These are phyloP conservation scores for Saccharomycopsis malanga DNA, from an alignment of 805 yeast genomes.

Conservation along the genomic window DNA sequence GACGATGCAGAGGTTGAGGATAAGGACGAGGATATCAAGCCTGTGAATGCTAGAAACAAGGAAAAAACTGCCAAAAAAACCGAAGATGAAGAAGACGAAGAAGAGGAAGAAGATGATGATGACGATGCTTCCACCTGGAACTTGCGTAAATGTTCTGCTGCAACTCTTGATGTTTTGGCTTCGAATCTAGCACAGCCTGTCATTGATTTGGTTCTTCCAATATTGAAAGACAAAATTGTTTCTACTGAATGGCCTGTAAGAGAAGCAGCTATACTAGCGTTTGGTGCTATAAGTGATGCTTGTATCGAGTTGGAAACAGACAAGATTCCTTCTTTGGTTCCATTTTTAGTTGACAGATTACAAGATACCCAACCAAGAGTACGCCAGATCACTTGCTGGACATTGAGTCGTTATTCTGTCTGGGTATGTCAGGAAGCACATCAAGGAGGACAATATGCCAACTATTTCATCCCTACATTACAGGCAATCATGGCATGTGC, in stretches of 20 bases:
- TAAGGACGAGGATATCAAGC: slow-evolving; percentile 80
- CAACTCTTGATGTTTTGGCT: slow-evolving; percentile 80
- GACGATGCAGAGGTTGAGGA: slow-evolving; percentile 78
- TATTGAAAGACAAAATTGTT: slow-evolving; percentile 61
- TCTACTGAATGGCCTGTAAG: slow-evolving; percentile 80
- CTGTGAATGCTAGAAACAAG: slow-evolving; percentile 66
- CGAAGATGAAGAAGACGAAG: slow-evolving; percentile 56
- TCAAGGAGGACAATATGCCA: slow-evolving; percentile 53
- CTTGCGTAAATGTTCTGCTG: slow-evolving; percentile 88
- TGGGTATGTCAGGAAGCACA: slow-evolving; percentile 76
- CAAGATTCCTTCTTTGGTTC: slow-evolving; percentile 74
- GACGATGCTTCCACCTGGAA: slow-evolving; percentile 77
- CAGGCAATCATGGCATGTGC: slow-evolving; percentile 69
- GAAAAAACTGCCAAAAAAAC: slow-evolving; percentile 31
- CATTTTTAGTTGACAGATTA: slow-evolving; percentile 75
- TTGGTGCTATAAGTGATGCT: slow-evolving; percentile 93
- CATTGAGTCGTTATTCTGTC: slow-evolving; percentile 72
- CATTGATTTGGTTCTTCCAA: slow-evolving; percentile 61
- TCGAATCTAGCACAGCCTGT: slow-evolving; percentile 60
- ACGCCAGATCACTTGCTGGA: slow-evolving; percentile 94
- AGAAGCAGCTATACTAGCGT: slow-evolving; percentile 88
- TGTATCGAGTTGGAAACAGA: slow-evolving; percentile 64
- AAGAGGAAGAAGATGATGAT: slow-evolving; percentile 66
- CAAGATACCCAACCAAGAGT: slow-evolving; percentile 75
- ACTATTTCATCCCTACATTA: slow-evolving; percentile 68